Evolutionary conservation across 2,329 filamentous ascomycete genomes (phyloP).

Genomic region (Ophiostoma sp.): DNA sequence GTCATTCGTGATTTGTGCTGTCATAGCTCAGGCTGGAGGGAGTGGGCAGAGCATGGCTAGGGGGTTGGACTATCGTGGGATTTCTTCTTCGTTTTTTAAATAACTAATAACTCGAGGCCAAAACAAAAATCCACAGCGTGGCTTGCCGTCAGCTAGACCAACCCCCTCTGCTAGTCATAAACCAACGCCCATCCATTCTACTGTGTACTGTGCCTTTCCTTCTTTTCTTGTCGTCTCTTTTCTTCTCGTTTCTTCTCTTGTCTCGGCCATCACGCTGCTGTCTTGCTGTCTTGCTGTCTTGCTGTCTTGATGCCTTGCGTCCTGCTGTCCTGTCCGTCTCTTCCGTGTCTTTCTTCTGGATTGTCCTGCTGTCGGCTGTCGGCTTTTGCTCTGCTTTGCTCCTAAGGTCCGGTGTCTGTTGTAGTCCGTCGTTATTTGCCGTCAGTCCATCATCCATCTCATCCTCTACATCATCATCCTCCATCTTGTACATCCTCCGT

Average conservation of each 20-base stretch:
- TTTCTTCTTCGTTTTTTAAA: background rate
- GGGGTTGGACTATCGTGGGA: constrained; percentile 9
- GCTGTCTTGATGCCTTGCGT: too few species aligned
- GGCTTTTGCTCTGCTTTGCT: too few species aligned
- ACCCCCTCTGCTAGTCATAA: background rate
- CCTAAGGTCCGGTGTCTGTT: background rate
- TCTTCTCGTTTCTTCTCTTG: background rate
- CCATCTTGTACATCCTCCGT: background rate
- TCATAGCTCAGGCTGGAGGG: constrained; percentile 7
- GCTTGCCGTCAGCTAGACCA: constrained; percentile 5
- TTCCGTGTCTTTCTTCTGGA: background rate
- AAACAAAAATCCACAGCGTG: background rate
- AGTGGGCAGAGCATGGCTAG: background rate
- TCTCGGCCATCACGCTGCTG: background rate
- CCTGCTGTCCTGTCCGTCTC: background rate
- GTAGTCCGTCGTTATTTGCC: background rate
- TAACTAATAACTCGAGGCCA: background rate
- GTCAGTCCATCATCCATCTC: background rate
- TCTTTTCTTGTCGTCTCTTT: background rate
- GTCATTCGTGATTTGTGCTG: constrained; percentile 4
- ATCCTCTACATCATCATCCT: background rate
- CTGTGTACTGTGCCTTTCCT: too few species aligned
- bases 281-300: too few species aligned
- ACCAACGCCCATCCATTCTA: constrained; percentile 4
- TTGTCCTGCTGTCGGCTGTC: too few species aligned